Evolutionary conservation across 2,329 filamentous ascomycete genomes (phyloP).

Genomic region (Phialocephala subalpina): DNA sequence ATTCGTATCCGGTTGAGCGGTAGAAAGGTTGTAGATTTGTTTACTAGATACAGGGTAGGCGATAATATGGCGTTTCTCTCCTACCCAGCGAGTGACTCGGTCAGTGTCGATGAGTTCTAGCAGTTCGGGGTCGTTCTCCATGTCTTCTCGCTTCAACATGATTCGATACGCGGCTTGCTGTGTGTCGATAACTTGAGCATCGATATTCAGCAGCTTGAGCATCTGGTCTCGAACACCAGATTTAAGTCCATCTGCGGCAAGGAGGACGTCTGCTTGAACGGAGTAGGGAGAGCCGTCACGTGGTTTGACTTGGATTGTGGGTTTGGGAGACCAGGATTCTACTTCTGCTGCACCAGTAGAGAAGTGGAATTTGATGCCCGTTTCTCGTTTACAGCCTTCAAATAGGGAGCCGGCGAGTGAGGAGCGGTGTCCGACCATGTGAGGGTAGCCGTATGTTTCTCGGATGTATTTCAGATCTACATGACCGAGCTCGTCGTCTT

Average conservation of each 20-base stretch:
- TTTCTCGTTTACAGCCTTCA: constrained; percentile 71
- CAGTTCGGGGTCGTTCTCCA: constrained; percentile 72
- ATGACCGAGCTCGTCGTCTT: constrained; percentile 73
- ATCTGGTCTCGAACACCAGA: constrained; percentile 50
- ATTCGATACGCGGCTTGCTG: constrained; percentile 83
- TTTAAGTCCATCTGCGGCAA: constrained; percentile 66
- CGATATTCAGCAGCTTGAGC: constrained; percentile 27
- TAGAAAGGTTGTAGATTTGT: constrained; percentile 70
- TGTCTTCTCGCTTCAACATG: constrained; percentile 74
- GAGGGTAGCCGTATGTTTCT: constrained; percentile 74
- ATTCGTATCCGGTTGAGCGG: constrained; percentile 67
- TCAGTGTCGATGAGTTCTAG: constrained; percentile 72
- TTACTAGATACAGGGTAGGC: constrained; percentile 77
- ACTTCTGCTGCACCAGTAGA: constrained; percentile 63
- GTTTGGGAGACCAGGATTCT: constrained; percentile 64
- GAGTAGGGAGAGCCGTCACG: constrained; percentile 59
- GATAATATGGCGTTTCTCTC: constrained; percentile 78
- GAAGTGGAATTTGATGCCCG: constrained; percentile 74
- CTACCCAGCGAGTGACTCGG: constrained; percentile 78
- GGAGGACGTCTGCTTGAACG: constrained; percentile 60
- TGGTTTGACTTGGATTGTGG: constrained; percentile 66
- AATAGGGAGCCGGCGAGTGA: constrained; percentile 75
- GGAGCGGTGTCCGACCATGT: constrained; percentile 81
- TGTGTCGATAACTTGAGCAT: constrained; percentile 67
- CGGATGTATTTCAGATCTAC: constrained; percentile 74